Evolutionary conservation across 176 grass and related monocot species (phyloP).

Genomic region (Rhynchospora pubera): DNA sequence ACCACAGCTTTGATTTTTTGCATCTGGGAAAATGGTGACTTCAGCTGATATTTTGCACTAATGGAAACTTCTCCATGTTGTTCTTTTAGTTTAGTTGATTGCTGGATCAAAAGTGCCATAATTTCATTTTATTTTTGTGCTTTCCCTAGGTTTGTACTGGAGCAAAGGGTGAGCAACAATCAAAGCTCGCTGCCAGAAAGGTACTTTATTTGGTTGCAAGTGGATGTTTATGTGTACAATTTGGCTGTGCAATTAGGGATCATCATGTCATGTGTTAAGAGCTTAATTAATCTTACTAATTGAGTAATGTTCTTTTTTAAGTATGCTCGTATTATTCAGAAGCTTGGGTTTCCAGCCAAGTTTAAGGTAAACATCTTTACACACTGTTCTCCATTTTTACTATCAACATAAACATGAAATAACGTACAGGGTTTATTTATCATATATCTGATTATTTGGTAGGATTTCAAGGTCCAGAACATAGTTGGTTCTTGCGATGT

Average conservation of each 20-base stretch:
- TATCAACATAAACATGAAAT: not conserved
- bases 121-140: not conserved
- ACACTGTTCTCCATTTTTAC: not conserved
- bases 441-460: not conserved
- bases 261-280: not conserved
- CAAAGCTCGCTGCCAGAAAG: constrained; percentile 96
- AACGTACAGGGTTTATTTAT: not conserved
- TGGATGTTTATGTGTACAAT: not conserved
- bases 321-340: constrained; percentile 99
- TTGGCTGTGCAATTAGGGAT: not conserved
- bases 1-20: constrained; percentile 97
- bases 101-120: not conserved
- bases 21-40: constrained; percentile 96
- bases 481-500: constrained; percentile 96
- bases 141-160: constrained; percentile 77
- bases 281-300: constrained; percentile 12
- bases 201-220: constrained; percentile 21
- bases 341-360: constrained; percentile 94
- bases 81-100: not conserved
- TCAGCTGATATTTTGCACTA: not conserved
- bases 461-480: constrained; percentile 99
- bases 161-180: constrained; percentile 86
- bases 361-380: constrained; percentile 61
- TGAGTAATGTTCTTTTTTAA: constrained; percentile 28
- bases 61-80: not conserved